Evolutionary conservation across 495 filamentous ascomycete species (phyloP), one percentile per base, ranked within the genome.

Genomic region (Penicillium waksmanii): DNA sequence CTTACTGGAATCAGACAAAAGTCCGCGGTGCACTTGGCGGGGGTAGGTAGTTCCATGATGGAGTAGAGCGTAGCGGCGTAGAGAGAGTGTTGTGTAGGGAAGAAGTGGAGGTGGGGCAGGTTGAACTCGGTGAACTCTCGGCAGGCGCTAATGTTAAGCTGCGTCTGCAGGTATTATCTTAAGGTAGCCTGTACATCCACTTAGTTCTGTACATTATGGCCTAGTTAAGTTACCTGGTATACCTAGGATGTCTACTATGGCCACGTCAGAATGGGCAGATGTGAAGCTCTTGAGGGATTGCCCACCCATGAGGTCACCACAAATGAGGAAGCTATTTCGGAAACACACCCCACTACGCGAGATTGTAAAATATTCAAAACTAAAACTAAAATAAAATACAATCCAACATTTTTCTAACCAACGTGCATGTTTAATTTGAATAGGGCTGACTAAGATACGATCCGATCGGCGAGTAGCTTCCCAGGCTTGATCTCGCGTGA

Each of bases 1-100:
- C 82, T 51, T 71, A 93, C 89, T 0, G 92, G 92, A 62, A 95
- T 85, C 51, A 95, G 75, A 71, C 91, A 95, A 67, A 95, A 94
- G 67, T 96, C 92, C 3, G 85, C 91, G 31, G 86, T 82, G 73
- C 90, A 93, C 54, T 74, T 69, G 13, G 78, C 70, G 3, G 90
- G 90, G 0, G 90, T 92, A 8, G 80, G 75, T 52, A 90, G 72
- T 18, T 48, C 46, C 46, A 48, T 48, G 46, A n/a, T 48, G 46
- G 10, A 11, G 17, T 17, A 10, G 11, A n/a, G 11, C 3, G 10
- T 38, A 12, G 21, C 1, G 23, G 23, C 3, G 23, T 23, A 23
- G 23, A 23, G 23, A 23, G 36, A 13, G 36, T 38, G 15, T 12
- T 12, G 11, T 38, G 36, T 4, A 17, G n/a, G 40, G 13, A 18